These are phyloP conservation scores for Curvularia sp. DNA, from an alignment of 2,329 filamentous ascomycete species.

Conservation along the genomic window DNA sequence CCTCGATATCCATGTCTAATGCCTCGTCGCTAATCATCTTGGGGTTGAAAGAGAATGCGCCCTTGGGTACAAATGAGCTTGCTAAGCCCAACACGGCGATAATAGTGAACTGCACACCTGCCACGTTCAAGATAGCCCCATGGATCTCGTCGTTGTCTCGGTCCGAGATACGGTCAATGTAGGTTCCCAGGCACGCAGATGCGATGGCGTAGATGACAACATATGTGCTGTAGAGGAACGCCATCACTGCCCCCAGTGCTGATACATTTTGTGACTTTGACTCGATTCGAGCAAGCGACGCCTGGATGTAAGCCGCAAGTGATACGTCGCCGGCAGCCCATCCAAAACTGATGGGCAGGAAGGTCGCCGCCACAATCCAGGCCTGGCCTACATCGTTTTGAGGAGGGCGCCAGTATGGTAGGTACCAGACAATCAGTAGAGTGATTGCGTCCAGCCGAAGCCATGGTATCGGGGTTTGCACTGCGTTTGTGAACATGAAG, in stretches of 20 bases:
- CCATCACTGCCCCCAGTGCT: slow-evolving; percentile 60
- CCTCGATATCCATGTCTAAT: slow-evolving; percentile 45
- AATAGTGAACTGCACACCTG: slow-evolving; percentile 58
- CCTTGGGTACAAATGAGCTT: slow-evolving; percentile 57
- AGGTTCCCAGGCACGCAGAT: slow-evolving; percentile 55
- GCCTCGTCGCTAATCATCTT: slow-evolving; percentile 51
- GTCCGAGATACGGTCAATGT: slow-evolving; percentile 55
- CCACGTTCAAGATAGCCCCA: slow-evolving; percentile 53
- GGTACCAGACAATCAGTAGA: slow-evolving; percentile 58
- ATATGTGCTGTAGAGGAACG: slow-evolving; percentile 59
- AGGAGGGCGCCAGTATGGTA: slow-evolving; percentile 56
- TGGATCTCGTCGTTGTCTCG: slow-evolving; percentile 49
- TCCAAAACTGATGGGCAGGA: slow-evolving; percentile 56
- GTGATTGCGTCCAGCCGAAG: slow-evolving; percentile 57
- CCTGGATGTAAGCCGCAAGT: slow-evolving; percentile 60
- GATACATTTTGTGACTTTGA: slow-evolving; percentile 56
- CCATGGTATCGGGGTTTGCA: slow-evolving; percentile 61
- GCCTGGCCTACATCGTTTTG: slow-evolving; percentile 53
- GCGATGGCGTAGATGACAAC: slow-evolving; percentile 58
- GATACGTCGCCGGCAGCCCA: slow-evolving; percentile 62
- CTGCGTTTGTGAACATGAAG: slow-evolving; percentile 58
- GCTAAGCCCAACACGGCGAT: slow-evolving; percentile 53
- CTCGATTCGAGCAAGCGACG: slow-evolving; percentile 57
- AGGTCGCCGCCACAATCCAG: slow-evolving; percentile 56
- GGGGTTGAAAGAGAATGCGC: slow-evolving; percentile 55